Evolutionary conservation across 1,284 basidiomycete species (phyloP), one percentile per base, ranked within the genome.

Genomic region (Ceratobasidium sp.): DNA sequence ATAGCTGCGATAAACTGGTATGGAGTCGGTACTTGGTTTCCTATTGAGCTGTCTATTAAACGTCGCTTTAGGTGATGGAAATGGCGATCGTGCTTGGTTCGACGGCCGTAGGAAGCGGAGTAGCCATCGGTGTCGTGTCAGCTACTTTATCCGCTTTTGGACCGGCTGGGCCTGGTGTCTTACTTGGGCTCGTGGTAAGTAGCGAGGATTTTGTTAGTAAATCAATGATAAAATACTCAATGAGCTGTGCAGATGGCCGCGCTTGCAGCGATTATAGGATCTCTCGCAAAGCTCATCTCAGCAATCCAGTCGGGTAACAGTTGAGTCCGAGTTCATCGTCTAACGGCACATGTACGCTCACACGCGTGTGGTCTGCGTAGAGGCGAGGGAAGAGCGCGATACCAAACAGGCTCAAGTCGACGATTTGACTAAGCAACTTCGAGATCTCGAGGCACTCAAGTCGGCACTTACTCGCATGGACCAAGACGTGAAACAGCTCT

Each of bases 111-210:
- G 59, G 19, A 22, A 22, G 33, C 33, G 24, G 7, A 6, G 59
- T 60, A n/a, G 41, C 59, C 36, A 36, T 41, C 1, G 36, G 41
- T 19, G 19, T 24, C 33, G 33, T 45, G 17, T 15, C 33, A 44
- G 41, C 14, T n/a, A 14, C 59, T 33, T 27, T 33, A 27, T 57
- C 56, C 1, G 33, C 59, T 7, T 22, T 60, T 24, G 59, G 59
- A 44, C 33, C 59, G 36, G 59, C 59, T 6, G 59, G 33, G 36
- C 59, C 59, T 24, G 59, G 59, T 22, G 59, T 60, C 33, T 24
- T 60, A 41, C 22, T 60, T 60, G 33, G 36, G 19, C 41, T 60
- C 8, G 44, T 60, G n/a, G 59, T 60, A 36, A 60, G 59, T 44
- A 36, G 33, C n/a, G n/a, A n/a, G n/a, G n/a, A n/a, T n/a, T 14